Base-by-base conservation (phyloP, 306 rosid species). In the Sicyos edulis region DNA sequence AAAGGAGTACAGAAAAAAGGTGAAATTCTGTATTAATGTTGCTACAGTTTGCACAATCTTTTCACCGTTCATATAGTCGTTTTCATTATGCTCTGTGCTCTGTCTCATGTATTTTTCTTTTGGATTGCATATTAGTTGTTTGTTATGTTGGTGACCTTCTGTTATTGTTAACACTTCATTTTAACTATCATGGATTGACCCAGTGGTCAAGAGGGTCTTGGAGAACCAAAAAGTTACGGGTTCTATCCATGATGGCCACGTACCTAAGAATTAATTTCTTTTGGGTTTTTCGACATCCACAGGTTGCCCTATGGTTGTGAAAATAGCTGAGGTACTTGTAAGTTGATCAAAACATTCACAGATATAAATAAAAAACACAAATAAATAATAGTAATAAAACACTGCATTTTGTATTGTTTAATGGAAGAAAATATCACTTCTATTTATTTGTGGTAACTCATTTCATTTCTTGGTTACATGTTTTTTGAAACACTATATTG, bases 1-100 rank as follows among this genome's bases (percentile, higher is more conserved):
- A 83, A 87, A 93, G 80, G 99, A 91, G 80, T 95, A 95, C 74
- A 95, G 84, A 83, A 95, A 86, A 81, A 95, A 95, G 97, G 97
- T 91, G 72, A 60, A 52, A 76, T 32, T 37, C 50, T 55, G 75
- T 50, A 9, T 70, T 70, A 10, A n/a, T 40, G n/a, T 56, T 34
- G 45, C 58, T 50, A 50, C 45, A 69, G 10, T 22, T 49, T 50
- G 73, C 45, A 24, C 50, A 54, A 8, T 50, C 37, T 69, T n/a
- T 50, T 50, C 56, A 15, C 37, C 0, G 20, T 69, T 50, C 55
- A 2, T 13, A 21, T 12, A 6, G 19, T 47, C 21, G 13, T 66
- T 6, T 6, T 66, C 32, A 19, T 7, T 21, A 67, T 22, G 5
- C 10, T 47, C 40, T 5, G 16, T 15, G n/a, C n/a, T n/a, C n/a